Evolutionary conservation across 2,329 filamentous ascomycete species (phyloP), one percentile per base, ranked within the genome.

Genomic region (Alternaria sp.): DNA sequence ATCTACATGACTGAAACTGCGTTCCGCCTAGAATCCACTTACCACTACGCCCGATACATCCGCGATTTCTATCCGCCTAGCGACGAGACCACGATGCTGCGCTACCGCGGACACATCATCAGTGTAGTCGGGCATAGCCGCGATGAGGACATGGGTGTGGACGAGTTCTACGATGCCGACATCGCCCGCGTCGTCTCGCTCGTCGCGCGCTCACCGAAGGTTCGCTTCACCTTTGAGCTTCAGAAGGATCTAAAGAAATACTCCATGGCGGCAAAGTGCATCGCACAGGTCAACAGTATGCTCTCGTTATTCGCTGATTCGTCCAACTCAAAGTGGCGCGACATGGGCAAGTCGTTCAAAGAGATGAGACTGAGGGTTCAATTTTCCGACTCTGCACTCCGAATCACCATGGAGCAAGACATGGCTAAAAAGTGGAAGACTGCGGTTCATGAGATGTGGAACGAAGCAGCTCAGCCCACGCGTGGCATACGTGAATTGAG

Each of bases 1-100:
- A 30, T 53, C 6, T 71, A 65, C 59, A 47, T 63, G 19, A 13
- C 40, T 3, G 25, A 57, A 11, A 57, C 53, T 2, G 30, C 9
- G 1, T 12, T 46, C 8, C 40, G 28, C 8, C 53, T 57, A 47
- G 23, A n/a, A 47, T 45, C 44, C 40, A 46, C 17, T 5, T 30
- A 57, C 26, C 40, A 46, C 43, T 30, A 57, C 19, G 49, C 49
- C 36, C 49, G 40, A 13, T 57, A 30, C 26, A 57, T 57, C 17
- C 26, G 25, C 21, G 21, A 45, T 30, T 47, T 57, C 17, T 57
- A 57, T 17, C 43, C 53, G 3, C 28, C 17, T 11, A 17, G 12
- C 4, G 53, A 57, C 1, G 43, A 36, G 9, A 17, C 30, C 8
- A 32, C 44, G 11, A 52, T 52, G 49, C 21, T 40, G 30, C 28